Evolutionary conservation across 495 filamentous ascomycete genomes (phyloP), one percentile per base, ranked within the genome.

Genomic region (Neurospora hispaniola): DNA sequence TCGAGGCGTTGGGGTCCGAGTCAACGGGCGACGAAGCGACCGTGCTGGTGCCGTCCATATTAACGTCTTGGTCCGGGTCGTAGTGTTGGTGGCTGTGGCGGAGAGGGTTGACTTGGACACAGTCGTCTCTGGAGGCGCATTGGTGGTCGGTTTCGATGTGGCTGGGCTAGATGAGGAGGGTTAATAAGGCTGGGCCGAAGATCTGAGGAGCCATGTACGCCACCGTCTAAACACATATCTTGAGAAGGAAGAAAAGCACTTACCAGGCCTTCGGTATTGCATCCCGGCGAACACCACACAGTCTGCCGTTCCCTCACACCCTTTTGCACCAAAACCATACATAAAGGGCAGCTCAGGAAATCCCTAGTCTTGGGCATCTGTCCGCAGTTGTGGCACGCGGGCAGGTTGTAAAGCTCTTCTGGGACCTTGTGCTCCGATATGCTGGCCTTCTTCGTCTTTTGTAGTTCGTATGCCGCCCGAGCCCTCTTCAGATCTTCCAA

Each of bases 201-300:
- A 73, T 6, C 10, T 38, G 5, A 31, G n/a, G 42, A 14, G 11
- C 39, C 40, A 5, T 31, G 44, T 59, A 9, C 5, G 23, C 42
- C 10, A 14, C 42, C 10, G 70, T 46, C n/a, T 46, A 23, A 9
- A 12, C n/a, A 18, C 70, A 27, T 11, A n/a, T 20, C 23, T 5
- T 23, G 38, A 9, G 42, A 59, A 18, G 40, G 20, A 44, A 4
- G 31, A 31, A 42, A 20, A 39, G 40, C 38, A 80, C 82, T 78
- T 79, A 86, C 84, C 72, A 83, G 80, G 71, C 81, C 80, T 42
- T 81, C 75, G 35, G 81, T 72, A 31, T 80, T 77, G 75, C 85
- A 85, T 27, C 79, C 77, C 18, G 78, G 74, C 7, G 82, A 84
- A 77, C 86, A 88, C 73, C 83, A 88, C 42, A 84, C 76, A 1